Conservation (phyloP, 2,329 filamentous ascomycete genomes). For the Pseudonectria buxi region DNA sequence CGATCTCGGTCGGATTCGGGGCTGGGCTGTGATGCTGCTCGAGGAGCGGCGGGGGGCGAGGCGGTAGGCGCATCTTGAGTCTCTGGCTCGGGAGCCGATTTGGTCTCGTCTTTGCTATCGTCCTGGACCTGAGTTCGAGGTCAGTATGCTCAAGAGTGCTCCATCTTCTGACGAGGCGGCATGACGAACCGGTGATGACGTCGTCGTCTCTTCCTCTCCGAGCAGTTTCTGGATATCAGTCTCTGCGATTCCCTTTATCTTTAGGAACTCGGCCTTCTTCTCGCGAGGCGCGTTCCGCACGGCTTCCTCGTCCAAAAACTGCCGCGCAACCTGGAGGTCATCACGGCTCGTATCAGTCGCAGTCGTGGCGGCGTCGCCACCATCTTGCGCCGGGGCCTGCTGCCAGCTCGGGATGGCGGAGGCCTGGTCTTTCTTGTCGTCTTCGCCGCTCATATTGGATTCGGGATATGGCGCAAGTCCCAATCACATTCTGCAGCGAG, state of each 20-base stretch:
- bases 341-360: conserved; percentile 16
- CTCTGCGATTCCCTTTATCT: conserved; percentile 64
- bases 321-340: conserved; percentile 57
- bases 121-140: background rate
- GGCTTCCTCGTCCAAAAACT: conserved; percentile 68
- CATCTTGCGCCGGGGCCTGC: conserved; percentile 12
- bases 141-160: background rate
- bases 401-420: conserved; percentile 28
- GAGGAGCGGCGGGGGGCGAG: conserved; percentile 9
- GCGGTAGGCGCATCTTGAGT: background rate
- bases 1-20: conserved; percentile 31
- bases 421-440: conserved; percentile 16
- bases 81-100: background rate
- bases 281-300: conserved; percentile 63
- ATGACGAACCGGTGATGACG: conserved; percentile 12
- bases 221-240: conserved; percentile 65
- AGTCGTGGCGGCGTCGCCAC: conserved; percentile 7
- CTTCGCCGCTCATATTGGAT: conserved; percentile 28
- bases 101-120: conserved; percentile 3
- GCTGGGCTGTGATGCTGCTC: conserved; percentile 21
- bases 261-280: conserved; percentile 69
- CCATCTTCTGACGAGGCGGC: no score
- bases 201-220: conserved; percentile 15
- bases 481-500: background rate
- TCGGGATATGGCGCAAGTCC: background rate